Conservation (phyloP, 768 basidiomycete genomes). For the Tylopilus felleus region DNA sequence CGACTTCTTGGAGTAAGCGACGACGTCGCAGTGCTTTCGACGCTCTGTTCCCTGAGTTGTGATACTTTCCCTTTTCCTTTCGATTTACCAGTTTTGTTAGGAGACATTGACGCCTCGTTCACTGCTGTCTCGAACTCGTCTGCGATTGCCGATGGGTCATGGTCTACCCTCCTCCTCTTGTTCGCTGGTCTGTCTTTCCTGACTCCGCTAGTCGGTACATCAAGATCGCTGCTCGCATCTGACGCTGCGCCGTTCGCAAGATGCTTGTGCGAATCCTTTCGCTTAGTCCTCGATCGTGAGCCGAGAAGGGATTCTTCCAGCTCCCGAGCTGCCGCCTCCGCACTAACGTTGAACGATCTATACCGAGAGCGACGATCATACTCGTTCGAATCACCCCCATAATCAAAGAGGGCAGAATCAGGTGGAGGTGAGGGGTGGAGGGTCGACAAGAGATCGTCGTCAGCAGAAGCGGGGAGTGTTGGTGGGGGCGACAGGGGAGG, state of each 20-base stretch:
- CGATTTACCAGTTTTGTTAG: conserved; percentile 33
- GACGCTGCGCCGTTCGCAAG: conserved; percentile 47
- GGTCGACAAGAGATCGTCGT: conserved; percentile 36
- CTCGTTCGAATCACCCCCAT: conserved; percentile 22
- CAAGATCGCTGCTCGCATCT: conserved; percentile 58
- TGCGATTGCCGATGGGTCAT: conserved; percentile 33
- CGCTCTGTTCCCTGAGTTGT: conserved; percentile 50
- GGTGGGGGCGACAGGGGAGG: conserved; percentile 39
- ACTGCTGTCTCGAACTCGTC: conserved; percentile 49
- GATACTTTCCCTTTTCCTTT: conserved; percentile 54
- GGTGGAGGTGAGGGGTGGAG: conserved; percentile 37
- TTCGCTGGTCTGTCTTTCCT: conserved; percentile 42
- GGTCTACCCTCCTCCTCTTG: conserved; percentile 65
- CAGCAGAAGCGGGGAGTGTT: conserved; percentile 27
- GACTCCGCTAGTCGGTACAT: conserved; percentile 36
- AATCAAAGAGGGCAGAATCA: conserved; percentile 30
- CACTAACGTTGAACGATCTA: conserved; percentile 28
- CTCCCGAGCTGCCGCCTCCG: conserved; percentile 57
- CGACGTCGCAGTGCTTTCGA: conserved; percentile 50
- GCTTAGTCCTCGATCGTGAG: conserved; percentile 34
- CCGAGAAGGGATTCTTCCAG: conserved; percentile 55
- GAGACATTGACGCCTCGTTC: conserved; percentile 37
- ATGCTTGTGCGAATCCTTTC: conserved; percentile 49
- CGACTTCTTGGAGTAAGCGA: conserved; percentile 46
- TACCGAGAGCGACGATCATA: conserved; percentile 22